phyloP scores from a whole-genome alignment of 2,329 filamentous ascomycete genomes.

The Fusarium redolens region DNA sequence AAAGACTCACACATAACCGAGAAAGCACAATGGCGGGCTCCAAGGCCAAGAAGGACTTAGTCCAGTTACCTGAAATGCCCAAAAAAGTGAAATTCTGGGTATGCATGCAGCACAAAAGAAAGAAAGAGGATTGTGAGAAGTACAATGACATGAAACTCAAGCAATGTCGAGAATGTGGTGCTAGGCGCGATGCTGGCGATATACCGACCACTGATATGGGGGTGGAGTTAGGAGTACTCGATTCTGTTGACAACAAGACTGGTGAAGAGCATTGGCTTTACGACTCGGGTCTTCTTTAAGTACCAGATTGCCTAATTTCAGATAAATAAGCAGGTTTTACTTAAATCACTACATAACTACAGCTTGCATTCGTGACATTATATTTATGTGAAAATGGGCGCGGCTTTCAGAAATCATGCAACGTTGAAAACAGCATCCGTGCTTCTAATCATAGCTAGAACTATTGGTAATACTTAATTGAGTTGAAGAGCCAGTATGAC shows the following conservation, averaged over 20 bases:
- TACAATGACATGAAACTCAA: background rate
- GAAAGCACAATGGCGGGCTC: background rate
- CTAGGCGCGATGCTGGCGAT: background rate
- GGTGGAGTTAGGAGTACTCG: constrained; percentile 1
- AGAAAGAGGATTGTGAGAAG: background rate
- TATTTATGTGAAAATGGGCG: background rate
- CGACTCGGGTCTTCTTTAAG: background rate
- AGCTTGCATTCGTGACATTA: background rate
- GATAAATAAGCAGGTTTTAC: too few relatives aligned
- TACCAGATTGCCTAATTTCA: accelerated
- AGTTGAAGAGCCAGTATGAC: constrained; percentile 17
- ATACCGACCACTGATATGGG: background rate
- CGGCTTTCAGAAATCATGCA: too few relatives aligned
- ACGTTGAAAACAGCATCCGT: accelerated
- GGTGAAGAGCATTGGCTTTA: constrained; percentile 14
- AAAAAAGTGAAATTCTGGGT: background rate
- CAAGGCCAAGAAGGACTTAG: too few relatives aligned
- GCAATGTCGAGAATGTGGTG: background rate
- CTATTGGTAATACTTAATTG: constrained; percentile 13
- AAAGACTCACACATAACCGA: background rate
- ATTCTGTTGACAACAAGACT: background rate
- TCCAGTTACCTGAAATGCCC: background rate
- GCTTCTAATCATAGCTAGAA: accelerated
- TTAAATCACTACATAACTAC: background rate
- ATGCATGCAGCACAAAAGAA: background rate